Evolutionary conservation across 495 filamentous ascomycete species (phyloP).

Genomic region (Melanomma pulvis-pyrius): DNA sequence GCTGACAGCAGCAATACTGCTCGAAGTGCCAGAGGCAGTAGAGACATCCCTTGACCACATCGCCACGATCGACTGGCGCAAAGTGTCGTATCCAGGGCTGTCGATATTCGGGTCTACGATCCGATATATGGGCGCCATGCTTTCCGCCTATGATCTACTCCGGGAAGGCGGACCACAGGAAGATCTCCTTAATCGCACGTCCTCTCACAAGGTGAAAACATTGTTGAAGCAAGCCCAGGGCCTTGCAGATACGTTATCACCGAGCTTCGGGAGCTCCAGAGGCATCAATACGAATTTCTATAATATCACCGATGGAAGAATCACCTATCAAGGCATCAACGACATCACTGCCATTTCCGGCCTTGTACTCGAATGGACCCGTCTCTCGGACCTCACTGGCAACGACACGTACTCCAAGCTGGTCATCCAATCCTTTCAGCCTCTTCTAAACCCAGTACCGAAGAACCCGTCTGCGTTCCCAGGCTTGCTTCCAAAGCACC

Average conservation of each 20-base stretch:
- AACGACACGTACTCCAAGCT: conserved; percentile 65
- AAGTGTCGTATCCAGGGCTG: not conserved
- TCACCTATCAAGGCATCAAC: conserved; percentile 22
- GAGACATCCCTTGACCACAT: conserved; percentile 5
- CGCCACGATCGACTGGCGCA: not conserved
- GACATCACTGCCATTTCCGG: conserved; percentile 42
- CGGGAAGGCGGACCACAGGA: not conserved
- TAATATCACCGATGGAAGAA: conserved; percentile 50
- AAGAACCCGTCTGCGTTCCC: conserved; percentile 68
- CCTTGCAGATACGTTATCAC: conserved; percentile 71
- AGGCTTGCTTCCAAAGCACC: conserved; percentile 70
- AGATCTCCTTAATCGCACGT: not conserved
- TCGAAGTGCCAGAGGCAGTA: conserved; percentile 14
- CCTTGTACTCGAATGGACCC: conserved; percentile 79
- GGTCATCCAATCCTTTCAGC: conserved; percentile 67
- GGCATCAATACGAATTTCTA: conserved; percentile 77
- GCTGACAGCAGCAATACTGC: conserved; percentile 11
- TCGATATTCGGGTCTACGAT: conserved; percentile 18
- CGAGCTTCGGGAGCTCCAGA: conserved; percentile 72
- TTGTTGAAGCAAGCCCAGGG: conserved; percentile 67
- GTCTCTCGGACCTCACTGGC: conserved; percentile 73
- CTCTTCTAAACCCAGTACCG: conserved; percentile 69
- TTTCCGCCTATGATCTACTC: conserved; percentile 24
- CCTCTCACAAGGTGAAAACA: conserved; percentile 48
- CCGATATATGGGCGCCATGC: conserved; percentile 19